Conservation (phyloP, 192 early-diverging fungal species). For the Coemansia sp. region DNA sequence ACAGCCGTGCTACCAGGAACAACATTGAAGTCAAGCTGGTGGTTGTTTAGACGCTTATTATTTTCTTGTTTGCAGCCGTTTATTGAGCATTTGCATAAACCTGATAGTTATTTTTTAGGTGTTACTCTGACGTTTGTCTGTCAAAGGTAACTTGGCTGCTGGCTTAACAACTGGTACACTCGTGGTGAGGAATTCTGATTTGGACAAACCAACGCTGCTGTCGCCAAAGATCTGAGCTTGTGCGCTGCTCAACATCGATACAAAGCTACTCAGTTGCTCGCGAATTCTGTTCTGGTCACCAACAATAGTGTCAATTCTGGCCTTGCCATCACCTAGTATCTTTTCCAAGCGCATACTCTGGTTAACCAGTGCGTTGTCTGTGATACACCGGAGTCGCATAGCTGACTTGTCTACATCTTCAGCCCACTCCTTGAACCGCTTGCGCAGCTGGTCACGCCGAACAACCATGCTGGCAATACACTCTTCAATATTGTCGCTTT, state of each 20-base stretch:
- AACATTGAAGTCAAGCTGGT: slow-evolving; percentile 59
- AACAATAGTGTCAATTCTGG: slow-evolving; percentile 27
- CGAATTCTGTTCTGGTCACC: slow-evolving; percentile 35
- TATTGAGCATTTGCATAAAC: neutral
- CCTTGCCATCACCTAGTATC: slow-evolving; percentile 31
- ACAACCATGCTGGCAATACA: slow-evolving; percentile 29
- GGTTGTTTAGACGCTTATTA: slow-evolving; percentile 33
- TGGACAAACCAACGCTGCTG: neutral
- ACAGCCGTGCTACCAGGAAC: slow-evolving; percentile 40
- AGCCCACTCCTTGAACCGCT: slow-evolving; percentile 49
- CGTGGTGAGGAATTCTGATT: neutral
- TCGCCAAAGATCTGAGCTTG: slow-evolving; percentile 40
- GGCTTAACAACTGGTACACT: neutral
- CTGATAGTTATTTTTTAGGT: neutral
- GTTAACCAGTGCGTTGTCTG: slow-evolving; percentile 51
- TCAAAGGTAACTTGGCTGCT: neutral
- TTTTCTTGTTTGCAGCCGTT: neutral
- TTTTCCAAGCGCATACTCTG: slow-evolving; percentile 41
- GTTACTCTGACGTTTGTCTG: neutral
- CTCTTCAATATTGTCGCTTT: slow-evolving; percentile 12
- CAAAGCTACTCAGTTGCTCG: slow-evolving; percentile 33
- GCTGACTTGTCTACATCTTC: slow-evolving; percentile 20
- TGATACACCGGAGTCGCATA: slow-evolving; percentile 21
- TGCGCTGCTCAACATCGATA: slow-evolving; percentile 42
- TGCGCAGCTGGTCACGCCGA: slow-evolving; percentile 42